A percentile compares a stretch with the other conserved stretches of the same genome.
These are phyloP conservation scores for Cetraspora pellucida DNA, from an alignment of 192 early-diverging fungal genomes.

Conservation along the genomic window DNA sequence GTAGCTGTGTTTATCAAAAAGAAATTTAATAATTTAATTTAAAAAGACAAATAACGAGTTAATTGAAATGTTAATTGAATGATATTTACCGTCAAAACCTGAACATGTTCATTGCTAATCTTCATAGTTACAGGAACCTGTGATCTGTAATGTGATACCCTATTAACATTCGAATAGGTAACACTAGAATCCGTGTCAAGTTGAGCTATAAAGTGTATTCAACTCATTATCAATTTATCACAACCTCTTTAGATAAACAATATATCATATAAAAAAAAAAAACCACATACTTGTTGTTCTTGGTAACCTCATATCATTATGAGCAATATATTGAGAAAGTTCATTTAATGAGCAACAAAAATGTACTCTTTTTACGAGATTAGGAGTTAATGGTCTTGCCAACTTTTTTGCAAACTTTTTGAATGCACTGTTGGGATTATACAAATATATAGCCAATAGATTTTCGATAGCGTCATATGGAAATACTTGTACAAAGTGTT, in stretches of 20 bases:
- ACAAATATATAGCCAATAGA: slow-evolving; percentile 73
- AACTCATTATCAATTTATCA: not conserved
- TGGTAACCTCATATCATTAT: slow-evolving; percentile 75
- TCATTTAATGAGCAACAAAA: slow-evolving; percentile 73
- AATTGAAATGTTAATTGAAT: not conserved
- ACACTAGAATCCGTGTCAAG: slow-evolving; percentile 72
- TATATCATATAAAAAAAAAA: no score
- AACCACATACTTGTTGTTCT: slow-evolving; percentile 57
- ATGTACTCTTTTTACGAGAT: slow-evolving; percentile 63
- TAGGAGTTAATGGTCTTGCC: slow-evolving; percentile 50
- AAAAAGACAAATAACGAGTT: not conserved
- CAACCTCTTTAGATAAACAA: no score
- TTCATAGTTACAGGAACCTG: slow-evolving; percentile 77
- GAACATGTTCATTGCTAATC: slow-evolving; percentile 78
- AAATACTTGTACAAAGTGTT: slow-evolving; percentile 71
- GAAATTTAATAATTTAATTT: not conserved
- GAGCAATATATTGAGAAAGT: slow-evolving; percentile 72
- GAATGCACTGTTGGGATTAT: slow-evolving; percentile 82
- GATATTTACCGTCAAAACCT: slow-evolving; percentile 63
- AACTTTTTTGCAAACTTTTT: slow-evolving; percentile 68
- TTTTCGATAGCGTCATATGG: slow-evolving; percentile 67
- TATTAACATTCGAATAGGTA: slow-evolving; percentile 67
- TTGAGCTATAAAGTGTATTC: slow-evolving; percentile 41
- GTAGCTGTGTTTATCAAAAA: slow-evolving; percentile 42
- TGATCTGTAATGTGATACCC: slow-evolving; percentile 65